phyloP scores from a whole-genome alignment of 129 eudicot genomes.

The Flaveria ramosissima region DNA sequence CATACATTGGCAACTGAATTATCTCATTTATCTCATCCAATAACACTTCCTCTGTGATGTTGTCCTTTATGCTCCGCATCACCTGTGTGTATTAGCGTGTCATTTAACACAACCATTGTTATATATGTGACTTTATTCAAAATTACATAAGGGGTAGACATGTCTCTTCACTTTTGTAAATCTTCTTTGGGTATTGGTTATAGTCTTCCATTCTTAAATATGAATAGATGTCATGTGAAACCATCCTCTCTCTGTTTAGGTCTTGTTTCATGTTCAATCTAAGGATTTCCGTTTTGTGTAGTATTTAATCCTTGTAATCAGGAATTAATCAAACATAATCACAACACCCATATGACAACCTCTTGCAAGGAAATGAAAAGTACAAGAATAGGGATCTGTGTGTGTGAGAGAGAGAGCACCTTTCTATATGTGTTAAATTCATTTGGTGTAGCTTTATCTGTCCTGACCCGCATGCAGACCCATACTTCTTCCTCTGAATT shows the following conservation, averaged over 20 bases:
- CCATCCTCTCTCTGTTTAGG: background rate
- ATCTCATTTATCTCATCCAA: conserved; percentile 76
- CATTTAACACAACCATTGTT: conserved; percentile 7
- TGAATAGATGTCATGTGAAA: too few species aligned
- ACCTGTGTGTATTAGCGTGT: conserved; percentile 44
- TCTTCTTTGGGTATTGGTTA: background rate
- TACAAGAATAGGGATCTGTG: background rate
- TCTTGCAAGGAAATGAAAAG: background rate
- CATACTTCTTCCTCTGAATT: conserved; percentile 73
- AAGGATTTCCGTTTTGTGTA: background rate
- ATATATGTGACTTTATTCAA: background rate
- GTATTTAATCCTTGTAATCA: background rate
- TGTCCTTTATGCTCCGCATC: conserved; percentile 91
- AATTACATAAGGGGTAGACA: background rate
- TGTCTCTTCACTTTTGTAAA: conserved; percentile 8
- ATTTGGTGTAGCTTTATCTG: conserved; percentile 87
- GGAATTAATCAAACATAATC: background rate
- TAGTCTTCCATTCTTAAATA: too few species aligned
- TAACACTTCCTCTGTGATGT: conserved; percentile 82
- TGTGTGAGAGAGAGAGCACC: conserved; percentile 39
- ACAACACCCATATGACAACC: conserved; percentile 1
- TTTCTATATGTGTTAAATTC: conserved; percentile 86
- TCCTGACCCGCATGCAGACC: conserved; percentile 77
- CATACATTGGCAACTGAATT: conserved; percentile 83
- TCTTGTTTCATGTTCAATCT: background rate